Evolutionary conservation across 345 rosid species (phyloP).

Genomic region (Lumnitzera littorea): DNA sequence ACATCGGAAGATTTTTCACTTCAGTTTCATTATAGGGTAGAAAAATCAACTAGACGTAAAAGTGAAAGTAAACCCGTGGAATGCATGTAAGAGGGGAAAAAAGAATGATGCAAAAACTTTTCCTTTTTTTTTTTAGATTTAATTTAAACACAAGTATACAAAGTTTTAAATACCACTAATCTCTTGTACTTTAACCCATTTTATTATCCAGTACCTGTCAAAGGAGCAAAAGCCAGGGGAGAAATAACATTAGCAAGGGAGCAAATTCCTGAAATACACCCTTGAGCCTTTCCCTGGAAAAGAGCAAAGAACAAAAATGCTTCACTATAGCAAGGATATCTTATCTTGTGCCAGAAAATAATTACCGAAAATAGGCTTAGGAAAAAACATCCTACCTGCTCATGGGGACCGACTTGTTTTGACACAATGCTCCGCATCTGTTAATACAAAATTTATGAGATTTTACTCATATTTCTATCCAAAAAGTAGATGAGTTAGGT

Average conservation of each 20-base stretch:
- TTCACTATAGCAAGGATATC: no score
- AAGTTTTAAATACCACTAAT: neutral
- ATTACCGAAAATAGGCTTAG: no score
- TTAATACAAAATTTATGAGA: neutral
- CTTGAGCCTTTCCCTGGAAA: constrained; percentile 89
- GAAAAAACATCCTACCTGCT: constrained; percentile 44
- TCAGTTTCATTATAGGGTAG: constrained; percentile 2
- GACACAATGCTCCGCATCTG: constrained; percentile 90
- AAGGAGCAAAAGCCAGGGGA: constrained; percentile 71
- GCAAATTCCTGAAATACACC: constrained; percentile 75
- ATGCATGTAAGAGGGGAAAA: no score
- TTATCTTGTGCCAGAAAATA: no score
- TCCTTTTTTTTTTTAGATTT: no score
- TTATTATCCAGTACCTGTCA: constrained; percentile 46
- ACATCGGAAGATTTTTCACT: no score
- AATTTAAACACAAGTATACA: neutral
- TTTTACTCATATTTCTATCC: neutral
- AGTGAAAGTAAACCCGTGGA: no score
- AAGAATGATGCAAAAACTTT: no score
- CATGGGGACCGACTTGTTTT: constrained; percentile 69
- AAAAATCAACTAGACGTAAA: no score
- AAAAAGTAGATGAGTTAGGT: no score
- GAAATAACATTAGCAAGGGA: constrained; percentile 65
- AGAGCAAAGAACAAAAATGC: neutral
- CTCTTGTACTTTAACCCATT: no score